Evolutionary conservation across 2,329 filamentous ascomycete genomes (phyloP).

Genomic region (Aureobasidium pullulans): DNA sequence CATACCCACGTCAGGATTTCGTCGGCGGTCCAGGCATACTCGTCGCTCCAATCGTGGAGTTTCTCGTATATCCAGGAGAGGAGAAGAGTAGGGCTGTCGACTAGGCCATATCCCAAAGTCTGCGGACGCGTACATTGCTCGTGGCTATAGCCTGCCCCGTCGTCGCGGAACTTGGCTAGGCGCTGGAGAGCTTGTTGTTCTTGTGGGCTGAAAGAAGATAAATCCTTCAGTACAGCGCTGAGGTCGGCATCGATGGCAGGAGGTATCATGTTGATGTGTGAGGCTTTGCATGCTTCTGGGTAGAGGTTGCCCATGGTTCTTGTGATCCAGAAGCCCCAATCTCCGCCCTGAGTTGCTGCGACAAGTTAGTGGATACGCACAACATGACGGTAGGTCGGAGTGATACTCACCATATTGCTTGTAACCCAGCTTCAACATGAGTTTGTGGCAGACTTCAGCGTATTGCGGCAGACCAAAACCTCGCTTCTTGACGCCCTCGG

Average conservation of each 20-base stretch:
- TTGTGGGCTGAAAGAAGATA: slow-evolving; percentile 45
- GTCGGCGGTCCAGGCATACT: slow-evolving; percentile 66
- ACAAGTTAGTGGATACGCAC: background rate
- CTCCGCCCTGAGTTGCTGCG: slow-evolving; percentile 51
- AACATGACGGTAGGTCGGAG: no score
- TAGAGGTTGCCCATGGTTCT: slow-evolving; percentile 55
- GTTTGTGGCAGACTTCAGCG: slow-evolving; percentile 56
- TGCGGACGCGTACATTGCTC: slow-evolving; percentile 62
- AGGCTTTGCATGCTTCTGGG: slow-evolving; percentile 49
- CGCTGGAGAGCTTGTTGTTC: slow-evolving; percentile 49
- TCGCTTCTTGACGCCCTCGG: slow-evolving; percentile 37
- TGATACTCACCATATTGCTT: slow-evolving; percentile 49
- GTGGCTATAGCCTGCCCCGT: slow-evolving; percentile 53
- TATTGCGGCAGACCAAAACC: slow-evolving; percentile 56
- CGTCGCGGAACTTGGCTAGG: slow-evolving; percentile 47
- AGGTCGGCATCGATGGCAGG: slow-evolving; percentile 41
- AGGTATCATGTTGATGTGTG: slow-evolving; percentile 56
- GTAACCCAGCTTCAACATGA: slow-evolving; percentile 64
- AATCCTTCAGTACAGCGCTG: slow-evolving; percentile 50
- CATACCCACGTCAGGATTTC: slow-evolving; percentile 69
- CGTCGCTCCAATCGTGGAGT: slow-evolving; percentile 66
- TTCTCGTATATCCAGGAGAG: slow-evolving; percentile 79
- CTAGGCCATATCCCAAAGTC: no score
- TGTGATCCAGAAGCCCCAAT: slow-evolving; percentile 63
- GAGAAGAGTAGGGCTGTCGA: slow-evolving; percentile 62